These are phyloP conservation scores for Linnemannia hyalina DNA, from an alignment of 192 early-diverging fungal genomes.

Conservation along the genomic window DNA sequence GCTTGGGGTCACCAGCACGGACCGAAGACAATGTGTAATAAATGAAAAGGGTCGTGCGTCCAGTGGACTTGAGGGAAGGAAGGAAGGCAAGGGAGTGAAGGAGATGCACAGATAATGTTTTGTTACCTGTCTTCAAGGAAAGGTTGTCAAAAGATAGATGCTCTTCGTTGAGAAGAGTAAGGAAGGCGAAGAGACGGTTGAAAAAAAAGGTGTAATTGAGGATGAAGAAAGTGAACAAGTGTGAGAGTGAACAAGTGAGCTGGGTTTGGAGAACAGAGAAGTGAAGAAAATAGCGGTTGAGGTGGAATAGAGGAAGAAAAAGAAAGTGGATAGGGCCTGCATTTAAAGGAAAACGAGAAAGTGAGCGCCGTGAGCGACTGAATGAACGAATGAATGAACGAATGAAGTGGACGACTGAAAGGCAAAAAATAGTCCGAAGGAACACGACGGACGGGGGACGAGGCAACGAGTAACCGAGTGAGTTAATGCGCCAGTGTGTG, in stretches of 20 bases:
- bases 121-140: slow-evolving; percentile 18
- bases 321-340: neutral
- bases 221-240: neutral
- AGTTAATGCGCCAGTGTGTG: neutral
- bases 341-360: neutral
- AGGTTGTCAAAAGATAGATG: slow-evolving; percentile 2
- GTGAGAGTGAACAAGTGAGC: neutral
- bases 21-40: neutral
- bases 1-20: neutral
- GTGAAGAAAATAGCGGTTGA: neutral
- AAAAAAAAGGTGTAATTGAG: neutral
- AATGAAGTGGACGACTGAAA: neutral
- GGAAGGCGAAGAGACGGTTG: neutral
- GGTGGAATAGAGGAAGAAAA: neutral
- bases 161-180: neutral
- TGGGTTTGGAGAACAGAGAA: neutral
- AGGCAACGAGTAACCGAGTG: neutral
- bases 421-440: slow-evolving; percentile 3
- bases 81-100: too few species aligned
- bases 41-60: neutral
- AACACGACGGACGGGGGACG: neutral
- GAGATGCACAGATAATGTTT: neutral
- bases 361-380: neutral
- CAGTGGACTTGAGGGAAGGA: neutral
- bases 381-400: neutral